These are phyloP conservation scores for Diplocarpon mali DNA, from an alignment of 2,329 filamentous ascomycete genomes.

Conservation along the genomic window DNA sequence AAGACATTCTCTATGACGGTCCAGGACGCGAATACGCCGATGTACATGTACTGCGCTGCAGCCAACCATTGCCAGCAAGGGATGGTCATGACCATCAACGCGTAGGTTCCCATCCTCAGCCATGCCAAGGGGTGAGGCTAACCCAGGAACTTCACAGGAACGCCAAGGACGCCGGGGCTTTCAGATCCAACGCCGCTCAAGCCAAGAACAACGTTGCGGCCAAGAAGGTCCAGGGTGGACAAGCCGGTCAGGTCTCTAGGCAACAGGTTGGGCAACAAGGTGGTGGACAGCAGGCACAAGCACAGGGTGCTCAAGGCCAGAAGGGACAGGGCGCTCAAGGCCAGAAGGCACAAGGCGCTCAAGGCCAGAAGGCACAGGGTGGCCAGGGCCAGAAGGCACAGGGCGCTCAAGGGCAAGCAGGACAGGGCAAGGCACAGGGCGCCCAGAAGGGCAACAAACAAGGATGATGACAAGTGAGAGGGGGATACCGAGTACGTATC, in stretches of 20 bases:
- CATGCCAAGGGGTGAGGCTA: not conserved
- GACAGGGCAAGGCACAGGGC: too few species aligned
- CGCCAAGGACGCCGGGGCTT: not conserved
- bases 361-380: too few species aligned
- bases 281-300: too few species aligned
- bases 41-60: constrained; percentile 3
- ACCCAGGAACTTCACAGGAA: too few species aligned
- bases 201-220: constrained; percentile 2
- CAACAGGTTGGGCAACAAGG: constrained; percentile 1
- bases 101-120: not conserved
- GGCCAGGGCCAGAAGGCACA: too few species aligned
- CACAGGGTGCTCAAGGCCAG: not conserved
- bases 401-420: too few species aligned
- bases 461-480: too few species aligned
- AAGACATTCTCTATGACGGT: constrained; percentile 1
- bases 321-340: not conserved
- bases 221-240: not conserved
- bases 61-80: constrained; percentile 1
- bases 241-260: not conserved
- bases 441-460: too few species aligned
- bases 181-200: not conserved
- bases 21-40: not conserved
- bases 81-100: constrained; percentile 5
- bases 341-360: too few species aligned
- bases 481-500: too few species aligned